Conservation (phyloP, 495 filamentous ascomycete genomes). For the Aspergillus ellipticus region DNA sequence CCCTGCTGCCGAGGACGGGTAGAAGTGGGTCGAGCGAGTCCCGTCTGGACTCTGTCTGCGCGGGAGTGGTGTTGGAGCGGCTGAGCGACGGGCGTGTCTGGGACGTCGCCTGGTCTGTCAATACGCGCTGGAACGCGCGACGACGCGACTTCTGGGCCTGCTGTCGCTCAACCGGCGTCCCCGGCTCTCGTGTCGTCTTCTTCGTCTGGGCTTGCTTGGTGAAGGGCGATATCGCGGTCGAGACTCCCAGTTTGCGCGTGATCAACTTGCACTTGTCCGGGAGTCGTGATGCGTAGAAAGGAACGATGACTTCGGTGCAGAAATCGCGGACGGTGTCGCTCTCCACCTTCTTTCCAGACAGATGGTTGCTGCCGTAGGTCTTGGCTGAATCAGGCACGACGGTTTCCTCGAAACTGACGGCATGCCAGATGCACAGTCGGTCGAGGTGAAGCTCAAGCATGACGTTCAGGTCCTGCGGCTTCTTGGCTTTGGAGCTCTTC, state of each 20-base stretch:
- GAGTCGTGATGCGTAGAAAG: constrained; percentile 84
- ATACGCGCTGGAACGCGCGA: constrained; percentile 62
- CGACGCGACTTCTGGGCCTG: constrained; percentile 50
- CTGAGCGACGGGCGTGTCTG: constrained; percentile 54
- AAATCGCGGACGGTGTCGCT: constrained; percentile 68
- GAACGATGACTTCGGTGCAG: constrained; percentile 87
- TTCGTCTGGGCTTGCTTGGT: constrained; percentile 23
- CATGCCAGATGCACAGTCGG: constrained; percentile 94
- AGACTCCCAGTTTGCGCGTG: constrained; percentile 83
- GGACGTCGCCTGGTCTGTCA: constrained; percentile 59
- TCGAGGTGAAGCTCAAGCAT: constrained; percentile 85
- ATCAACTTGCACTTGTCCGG: constrained; percentile 76
- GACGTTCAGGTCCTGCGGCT: constrained; percentile 52
- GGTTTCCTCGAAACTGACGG: constrained; percentile 55
- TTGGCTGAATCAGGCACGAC: constrained; percentile 28
- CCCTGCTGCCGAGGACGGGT: constrained; percentile 30
- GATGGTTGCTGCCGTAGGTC: constrained; percentile 26
- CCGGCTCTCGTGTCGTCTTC: constrained; percentile 44
- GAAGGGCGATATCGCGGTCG: constrained; percentile 57
- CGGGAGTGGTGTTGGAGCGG: constrained; percentile 62
- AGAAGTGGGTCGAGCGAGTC: constrained; percentile 36
- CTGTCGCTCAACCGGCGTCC: constrained; percentile 52
- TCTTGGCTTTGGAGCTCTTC: constrained; percentile 45
- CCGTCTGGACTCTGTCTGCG: constrained; percentile 35
- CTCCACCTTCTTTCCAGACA: constrained; percentile 42